phyloP scores from a whole-genome alignment of 1,139 yeast species.

The Pichia sp. region DNA sequence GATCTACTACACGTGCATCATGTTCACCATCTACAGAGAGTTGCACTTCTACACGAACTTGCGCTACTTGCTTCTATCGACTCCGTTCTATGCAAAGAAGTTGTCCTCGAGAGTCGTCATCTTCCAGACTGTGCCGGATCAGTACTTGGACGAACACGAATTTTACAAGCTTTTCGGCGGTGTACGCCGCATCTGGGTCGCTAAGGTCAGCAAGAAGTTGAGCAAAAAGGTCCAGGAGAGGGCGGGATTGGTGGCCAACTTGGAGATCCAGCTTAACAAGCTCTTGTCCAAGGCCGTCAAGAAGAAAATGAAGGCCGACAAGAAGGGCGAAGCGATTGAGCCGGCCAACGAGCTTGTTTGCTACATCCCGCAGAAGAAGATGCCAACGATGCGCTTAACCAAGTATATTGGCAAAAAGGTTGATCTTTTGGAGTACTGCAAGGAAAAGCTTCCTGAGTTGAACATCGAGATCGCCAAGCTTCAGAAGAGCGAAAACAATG shows the following conservation, averaged over 20 bases:
- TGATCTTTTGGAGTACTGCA: constrained; percentile 57
- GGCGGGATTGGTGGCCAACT: constrained; percentile 46
- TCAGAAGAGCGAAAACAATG: constrained; percentile 41
- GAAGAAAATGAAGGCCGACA: constrained; percentile 49
- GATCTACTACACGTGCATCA: constrained; percentile 55
- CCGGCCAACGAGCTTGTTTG: constrained; percentile 57
- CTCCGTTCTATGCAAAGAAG: constrained; percentile 65
- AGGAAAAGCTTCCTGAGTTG: constrained; percentile 49
- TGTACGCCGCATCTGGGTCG: constrained; percentile 57
- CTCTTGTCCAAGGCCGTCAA: constrained; percentile 55
- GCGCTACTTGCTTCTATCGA: constrained; percentile 63
- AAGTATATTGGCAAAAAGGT: constrained; percentile 48
- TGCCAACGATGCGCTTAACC: constrained; percentile 58
- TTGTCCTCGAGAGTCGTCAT: constrained; percentile 64
- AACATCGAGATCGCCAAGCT: constrained; percentile 50
- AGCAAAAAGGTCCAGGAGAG: constrained; percentile 53
- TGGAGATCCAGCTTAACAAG: constrained; percentile 56
- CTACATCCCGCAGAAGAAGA: constrained; percentile 53
- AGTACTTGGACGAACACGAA: constrained; percentile 45
- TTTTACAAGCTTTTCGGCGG: constrained; percentile 58
- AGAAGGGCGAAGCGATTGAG: constrained; percentile 49
- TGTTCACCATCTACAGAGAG: constrained; percentile 67
- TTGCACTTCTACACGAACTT: constrained; percentile 61
- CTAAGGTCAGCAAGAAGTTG: constrained; percentile 54
- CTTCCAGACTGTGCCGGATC: constrained; percentile 56